Evolutionary conservation across 306 rosid genomes (phyloP).

Genomic region (Senna siamea): DNA sequence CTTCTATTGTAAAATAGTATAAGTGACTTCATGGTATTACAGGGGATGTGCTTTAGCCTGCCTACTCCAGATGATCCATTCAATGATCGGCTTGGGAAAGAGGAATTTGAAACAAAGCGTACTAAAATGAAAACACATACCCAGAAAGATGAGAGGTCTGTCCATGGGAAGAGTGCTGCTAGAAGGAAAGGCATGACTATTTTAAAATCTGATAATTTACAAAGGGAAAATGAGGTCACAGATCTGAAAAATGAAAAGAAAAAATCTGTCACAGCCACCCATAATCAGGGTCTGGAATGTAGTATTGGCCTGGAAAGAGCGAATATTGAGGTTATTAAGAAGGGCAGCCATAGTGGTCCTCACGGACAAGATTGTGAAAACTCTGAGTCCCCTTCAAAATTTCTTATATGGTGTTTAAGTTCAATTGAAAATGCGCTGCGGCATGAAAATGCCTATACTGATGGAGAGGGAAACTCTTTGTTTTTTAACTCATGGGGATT

Average conservation of each 20-base stretch:
- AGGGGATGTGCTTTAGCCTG: constrained; percentile 98
- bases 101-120: constrained; percentile 42
- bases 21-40: constrained; percentile 35
- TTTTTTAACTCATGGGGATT: constrained; percentile 78
- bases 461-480: constrained; percentile 65
- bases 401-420: constrained; percentile 76
- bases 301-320: constrained; percentile 33
- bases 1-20: constrained; percentile 15
- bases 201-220: no score
- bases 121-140: constrained; percentile 38
- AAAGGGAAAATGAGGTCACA: constrained; percentile 13
- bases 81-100: constrained; percentile 69
- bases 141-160: constrained; percentile 37
- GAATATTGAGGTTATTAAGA: constrained; percentile 39
- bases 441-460: constrained; percentile 52
- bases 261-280: constrained; percentile 21
- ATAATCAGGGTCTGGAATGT: constrained; percentile 30
- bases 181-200: constrained; percentile 18
- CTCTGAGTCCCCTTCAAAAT: constrained; percentile 70
- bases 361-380: constrained; percentile 40
- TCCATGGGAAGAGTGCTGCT: constrained; percentile 48
- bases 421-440: constrained; percentile 73
- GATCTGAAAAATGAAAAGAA: constrained; percentile 33
- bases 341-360: constrained; percentile 26
- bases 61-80: constrained; percentile 89